Percentiles rank a stretch among this genome's conserved stretches.
These are phyloP conservation scores for Entomortierella lignicola DNA, from an alignment of 192 early-diverging fungal species.

Conservation along the genomic window DNA sequence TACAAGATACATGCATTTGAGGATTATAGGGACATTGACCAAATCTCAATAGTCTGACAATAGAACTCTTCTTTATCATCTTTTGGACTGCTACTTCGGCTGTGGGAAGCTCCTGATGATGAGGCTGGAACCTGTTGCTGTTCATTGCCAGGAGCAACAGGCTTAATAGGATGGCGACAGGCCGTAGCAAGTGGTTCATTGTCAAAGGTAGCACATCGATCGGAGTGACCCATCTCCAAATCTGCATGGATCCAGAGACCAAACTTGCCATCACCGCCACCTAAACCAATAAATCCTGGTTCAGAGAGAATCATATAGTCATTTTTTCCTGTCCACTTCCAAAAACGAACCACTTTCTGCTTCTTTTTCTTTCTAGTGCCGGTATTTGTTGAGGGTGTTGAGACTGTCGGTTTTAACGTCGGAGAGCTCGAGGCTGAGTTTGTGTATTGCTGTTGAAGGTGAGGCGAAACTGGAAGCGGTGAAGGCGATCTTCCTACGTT, in stretches of 20 bases:
- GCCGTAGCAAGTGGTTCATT: slow-evolving; percentile 71
- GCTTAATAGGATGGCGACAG: slow-evolving; percentile 25
- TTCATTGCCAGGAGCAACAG: neutral
- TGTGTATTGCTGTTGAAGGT: neutral
- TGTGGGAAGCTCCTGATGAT: neutral
- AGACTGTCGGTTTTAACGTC: slow-evolving; percentile 4
- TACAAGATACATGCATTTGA: neutral
- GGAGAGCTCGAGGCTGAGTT: slow-evolving; percentile 12
- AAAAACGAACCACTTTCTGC: slow-evolving; percentile 59
- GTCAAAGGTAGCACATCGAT: slow-evolving; percentile 78
- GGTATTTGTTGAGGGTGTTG: slow-evolving; percentile 2
- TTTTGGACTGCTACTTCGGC: slow-evolving; percentile 29
- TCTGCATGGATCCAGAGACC: slow-evolving; percentile 82
- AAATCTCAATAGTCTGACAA: slow-evolving; percentile 51
- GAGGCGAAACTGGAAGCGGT: slow-evolving; percentile 7
- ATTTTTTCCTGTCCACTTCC: slow-evolving; percentile 80
- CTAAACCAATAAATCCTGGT: slow-evolving; percentile 79
- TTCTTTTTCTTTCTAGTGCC: slow-evolving; percentile 27
- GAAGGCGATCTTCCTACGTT: slow-evolving; percentile 16
- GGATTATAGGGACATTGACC: slow-evolving; percentile 27
- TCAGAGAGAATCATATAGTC: slow-evolving; percentile 85
- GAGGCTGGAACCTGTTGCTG: neutral
- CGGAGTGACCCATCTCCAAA: slow-evolving; percentile 74
- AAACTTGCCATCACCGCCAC: slow-evolving; percentile 81
- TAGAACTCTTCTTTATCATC: slow-evolving; percentile 48